phyloP scores from a whole-genome alignment of 495 filamentous ascomycete species.

The Rostrohypoxylon terebratum region DNA sequence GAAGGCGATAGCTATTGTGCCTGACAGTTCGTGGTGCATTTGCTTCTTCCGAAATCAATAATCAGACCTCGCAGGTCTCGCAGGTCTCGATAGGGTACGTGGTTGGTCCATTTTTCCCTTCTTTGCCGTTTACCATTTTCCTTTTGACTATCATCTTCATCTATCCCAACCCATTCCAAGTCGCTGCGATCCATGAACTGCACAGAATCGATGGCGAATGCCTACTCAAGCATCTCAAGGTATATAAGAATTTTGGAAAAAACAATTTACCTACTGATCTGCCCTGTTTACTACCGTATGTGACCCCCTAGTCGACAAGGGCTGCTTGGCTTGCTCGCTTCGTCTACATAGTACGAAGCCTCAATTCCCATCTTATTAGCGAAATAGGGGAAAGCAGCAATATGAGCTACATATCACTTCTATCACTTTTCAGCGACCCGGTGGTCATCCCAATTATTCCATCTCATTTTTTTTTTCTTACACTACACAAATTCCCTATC shows the following conservation, averaged over 20 bases:
- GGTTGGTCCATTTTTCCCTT: slow-evolving; percentile 26
- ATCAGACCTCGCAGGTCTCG: neutral
- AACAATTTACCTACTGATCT: slow-evolving; percentile 31
- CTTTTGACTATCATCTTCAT: slow-evolving; percentile 30
- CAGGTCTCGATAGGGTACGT: slow-evolving; percentile 32
- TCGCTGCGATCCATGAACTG: neutral
- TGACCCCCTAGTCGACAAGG: slow-evolving; percentile 37
- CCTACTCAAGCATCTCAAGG: no score
- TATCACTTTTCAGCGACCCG: slow-evolving; percentile 1
- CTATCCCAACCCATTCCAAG: neutral
- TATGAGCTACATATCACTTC: slow-evolving; percentile 29
- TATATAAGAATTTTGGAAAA: slow-evolving; percentile 14
- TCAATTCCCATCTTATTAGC: slow-evolving; percentile 37
- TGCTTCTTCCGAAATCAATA: slow-evolving; percentile 34
- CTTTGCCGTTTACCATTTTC: slow-evolving; percentile 19
- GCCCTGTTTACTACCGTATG: slow-evolving; percentile 38
- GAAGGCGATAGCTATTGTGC: neutral
- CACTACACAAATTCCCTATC: slow-evolving; percentile 13
- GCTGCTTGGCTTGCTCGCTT: slow-evolving; percentile 1
- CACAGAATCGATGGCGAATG: slow-evolving; percentile 2
- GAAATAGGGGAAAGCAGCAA: slow-evolving; percentile 37
- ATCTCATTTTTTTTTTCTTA: slow-evolving; percentile 12
- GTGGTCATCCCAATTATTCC: slow-evolving; percentile 28
- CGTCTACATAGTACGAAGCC: slow-evolving; percentile 18
- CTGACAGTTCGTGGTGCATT: slow-evolving; percentile 13